Base-by-base conservation (phyloP, 2,329 filamentous ascomycete genomes). In the Fusarium nematophilum region DNA sequence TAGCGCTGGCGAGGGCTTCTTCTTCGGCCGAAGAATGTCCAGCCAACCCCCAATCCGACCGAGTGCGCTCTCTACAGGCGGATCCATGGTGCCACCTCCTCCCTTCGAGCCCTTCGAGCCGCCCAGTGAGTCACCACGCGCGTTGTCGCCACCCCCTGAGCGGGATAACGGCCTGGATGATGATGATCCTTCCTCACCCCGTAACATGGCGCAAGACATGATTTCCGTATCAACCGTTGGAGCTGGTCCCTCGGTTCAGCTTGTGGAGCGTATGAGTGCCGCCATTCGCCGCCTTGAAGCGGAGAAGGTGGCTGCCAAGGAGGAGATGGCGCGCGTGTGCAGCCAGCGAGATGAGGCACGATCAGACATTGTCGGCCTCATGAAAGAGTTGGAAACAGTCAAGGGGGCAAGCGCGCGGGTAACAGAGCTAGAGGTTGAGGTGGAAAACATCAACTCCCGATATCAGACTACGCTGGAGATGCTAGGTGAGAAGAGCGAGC, bases 401-500 rank as follows among this genome's bases (percentile, higher is more conserved):
- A 85, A 86, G 62, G 78, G 76, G 2, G 84, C 86, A 3, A 84
- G 87, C 11, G 75, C 79, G 46, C 86, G 83, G 55, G 83, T 93
- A 1, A 78, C 81, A 15, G 81, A 84, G 56, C 75, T 97, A 11
- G 89, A 96, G 73, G 78, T 76, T 38, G 85, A 92, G 65, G 79
- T 97, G 43, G 78, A 77, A 23, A 85, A 86, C 34, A 80, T 97
- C 62, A 88, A 91, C 69, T 81, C 86, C 59, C 83, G 94, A 68
- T 97, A 98, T 73, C 88, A 96, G 72, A 95, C 93, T 11, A 96
- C 92, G 56, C 81, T 99, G 47, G 93, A 98, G 78, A 89, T 98
- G 87, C 78, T 99, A 52, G 95, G 95, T 2, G 95, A 99, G 84
- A 97, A 97, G 85, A 97, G 92, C 75, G 95, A 99, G 81, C 80